A percentile compares a stretch with the other conserved stretches of the same genome.
phyloP scores from a whole-genome alignment of 2,329 filamentous ascomycete genomes.

The Grosmannia clavigera region DNA sequence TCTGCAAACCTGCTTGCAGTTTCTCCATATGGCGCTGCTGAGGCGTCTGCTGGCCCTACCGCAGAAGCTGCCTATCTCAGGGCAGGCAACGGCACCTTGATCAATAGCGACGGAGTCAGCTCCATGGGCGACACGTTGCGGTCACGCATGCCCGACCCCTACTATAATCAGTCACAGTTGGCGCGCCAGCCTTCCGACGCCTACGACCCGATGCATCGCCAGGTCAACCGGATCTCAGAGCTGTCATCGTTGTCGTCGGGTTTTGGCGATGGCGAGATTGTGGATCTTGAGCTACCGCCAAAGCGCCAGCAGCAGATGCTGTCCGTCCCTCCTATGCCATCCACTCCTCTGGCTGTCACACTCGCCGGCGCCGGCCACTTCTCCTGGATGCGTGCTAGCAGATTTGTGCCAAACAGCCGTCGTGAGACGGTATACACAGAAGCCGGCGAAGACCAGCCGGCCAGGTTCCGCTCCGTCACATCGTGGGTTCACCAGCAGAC shows the following conservation, averaged over 20 bases:
- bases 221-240: slow-evolving; percentile 32
- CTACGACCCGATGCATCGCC: slow-evolving; percentile 22
- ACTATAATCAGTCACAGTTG: slow-evolving; percentile 27
- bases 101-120: not conserved
- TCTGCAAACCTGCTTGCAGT: not conserved
- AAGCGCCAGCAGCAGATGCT: not conserved
- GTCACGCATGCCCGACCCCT: slow-evolving; percentile 24
- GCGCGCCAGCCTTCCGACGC: slow-evolving; percentile 23
- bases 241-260: slow-evolving; percentile 52
- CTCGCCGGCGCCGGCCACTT: slow-evolving; percentile 11
- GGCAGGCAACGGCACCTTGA: no score
- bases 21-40: not conserved
- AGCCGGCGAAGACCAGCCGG: slow-evolving; percentile 39
- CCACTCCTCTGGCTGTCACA: not conserved
- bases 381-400: slow-evolving; percentile 9
- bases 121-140: slow-evolving; percentile 17
- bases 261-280: slow-evolving; percentile 49
- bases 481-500: slow-evolving; percentile 57
- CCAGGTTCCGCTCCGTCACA: slow-evolving; percentile 44
- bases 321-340: not conserved
- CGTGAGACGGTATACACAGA: slow-evolving; percentile 42
- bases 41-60: not conserved
- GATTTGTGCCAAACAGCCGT: slow-evolving; percentile 7
- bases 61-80: not conserved
- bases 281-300: slow-evolving; percentile 20